Conservation (phyloP, 2,329 filamentous ascomycete genomes). For the Cercospora beticola region DNA sequence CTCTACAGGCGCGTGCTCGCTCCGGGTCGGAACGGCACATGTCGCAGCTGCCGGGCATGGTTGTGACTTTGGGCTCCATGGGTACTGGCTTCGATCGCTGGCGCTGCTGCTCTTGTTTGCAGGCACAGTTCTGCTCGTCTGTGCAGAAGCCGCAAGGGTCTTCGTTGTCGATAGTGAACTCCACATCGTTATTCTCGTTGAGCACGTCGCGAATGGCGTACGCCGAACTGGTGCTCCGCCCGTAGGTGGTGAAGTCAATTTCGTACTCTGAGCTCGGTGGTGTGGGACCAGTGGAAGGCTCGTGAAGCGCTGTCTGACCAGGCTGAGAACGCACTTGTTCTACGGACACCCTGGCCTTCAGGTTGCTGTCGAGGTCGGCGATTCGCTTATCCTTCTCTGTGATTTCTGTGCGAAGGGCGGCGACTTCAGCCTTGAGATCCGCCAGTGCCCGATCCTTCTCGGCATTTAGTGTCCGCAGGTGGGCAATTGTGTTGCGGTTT, state of each 20-base stretch:
- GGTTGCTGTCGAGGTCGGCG: background rate
- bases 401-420: background rate
- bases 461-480: background rate
- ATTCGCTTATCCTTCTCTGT: background rate
- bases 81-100: constrained; percentile 5
- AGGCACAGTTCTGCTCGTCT: constrained; percentile 31
- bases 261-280: constrained; percentile 26
- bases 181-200: constrained; percentile 27
- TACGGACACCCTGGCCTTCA: background rate
- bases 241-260: constrained; percentile 30
- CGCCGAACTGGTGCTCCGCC: constrained; percentile 5
- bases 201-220: constrained; percentile 13
- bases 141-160: constrained; percentile 36
- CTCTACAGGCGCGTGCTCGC: constrained; percentile 30
- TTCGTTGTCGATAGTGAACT: constrained; percentile 23
- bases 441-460: constrained; percentile 5
- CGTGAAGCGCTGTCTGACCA: background rate
- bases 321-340: constrained; percentile 1
- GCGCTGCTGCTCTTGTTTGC: constrained; percentile 23
- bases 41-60: constrained; percentile 33
- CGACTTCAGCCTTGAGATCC: constrained; percentile 3
- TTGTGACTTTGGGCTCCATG: constrained; percentile 15
- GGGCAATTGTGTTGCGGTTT: constrained; percentile 7
- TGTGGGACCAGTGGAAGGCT: constrained; percentile 8
- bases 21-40: constrained; percentile 31